phyloP scores from a whole-genome alignment of 148 eudicot species.

The Camellia sinensis region DNA sequence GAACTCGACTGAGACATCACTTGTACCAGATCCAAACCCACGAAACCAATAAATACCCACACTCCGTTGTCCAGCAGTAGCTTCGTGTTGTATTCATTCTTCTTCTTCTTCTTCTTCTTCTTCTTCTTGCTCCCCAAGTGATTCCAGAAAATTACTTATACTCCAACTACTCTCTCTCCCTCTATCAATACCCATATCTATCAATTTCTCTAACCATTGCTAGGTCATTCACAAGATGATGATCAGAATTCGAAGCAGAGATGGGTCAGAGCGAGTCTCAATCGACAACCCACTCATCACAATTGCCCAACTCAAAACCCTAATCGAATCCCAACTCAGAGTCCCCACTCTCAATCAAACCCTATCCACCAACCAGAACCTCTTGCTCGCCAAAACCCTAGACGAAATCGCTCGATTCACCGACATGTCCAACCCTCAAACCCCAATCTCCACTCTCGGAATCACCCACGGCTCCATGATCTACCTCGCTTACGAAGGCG shows the following conservation, averaged over 20 bases:
- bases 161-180: too few relatives aligned
- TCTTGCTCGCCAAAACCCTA: conserved; percentile 71
- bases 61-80: too few relatives aligned
- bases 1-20: too few relatives aligned
- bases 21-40: too few relatives aligned
- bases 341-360: conserved; percentile 63
- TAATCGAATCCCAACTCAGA: conserved; percentile 67
- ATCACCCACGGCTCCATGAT: conserved; percentile 63
- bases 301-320: conserved; percentile 65
- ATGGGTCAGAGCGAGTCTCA: conserved; percentile 67
- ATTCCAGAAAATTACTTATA: background rate
- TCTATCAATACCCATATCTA: too few relatives aligned
- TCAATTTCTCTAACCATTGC: too few relatives aligned
- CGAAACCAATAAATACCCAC: too few relatives aligned
- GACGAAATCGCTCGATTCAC: conserved; percentile 44
- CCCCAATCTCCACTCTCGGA: conserved; percentile 40
- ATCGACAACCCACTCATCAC: conserved; percentile 54
- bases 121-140: background rate
- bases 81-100: too few relatives aligned
- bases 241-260: conserved; percentile 87
- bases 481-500: conserved; percentile 65
- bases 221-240: conserved; percentile 36
- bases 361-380: conserved; percentile 67
- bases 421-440: conserved; percentile 55
- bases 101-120: too few relatives aligned